These are phyloP conservation scores for Xylaria intraflava DNA, from an alignment of 495 filamentous ascomycete genomes.

Conservation along the genomic window DNA sequence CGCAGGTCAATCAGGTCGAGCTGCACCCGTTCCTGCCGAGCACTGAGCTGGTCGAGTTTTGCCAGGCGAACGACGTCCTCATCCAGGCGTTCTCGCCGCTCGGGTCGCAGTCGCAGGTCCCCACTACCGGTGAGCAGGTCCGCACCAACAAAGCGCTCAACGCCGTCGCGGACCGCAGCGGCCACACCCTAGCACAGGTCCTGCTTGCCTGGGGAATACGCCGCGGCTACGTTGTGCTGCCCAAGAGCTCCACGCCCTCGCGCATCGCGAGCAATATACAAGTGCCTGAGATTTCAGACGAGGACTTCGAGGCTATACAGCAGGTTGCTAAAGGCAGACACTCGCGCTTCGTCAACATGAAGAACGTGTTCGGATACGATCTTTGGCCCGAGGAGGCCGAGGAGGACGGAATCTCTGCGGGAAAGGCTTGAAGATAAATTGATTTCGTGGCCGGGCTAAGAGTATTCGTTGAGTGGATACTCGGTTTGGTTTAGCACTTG, in stretches of 20 bases:
- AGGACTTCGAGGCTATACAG: constrained; percentile 37
- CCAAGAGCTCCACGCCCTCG: constrained; percentile 60
- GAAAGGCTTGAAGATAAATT: background rate
- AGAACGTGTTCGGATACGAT: constrained; percentile 54
- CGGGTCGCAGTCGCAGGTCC: constrained; percentile 54
- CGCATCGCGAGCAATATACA: constrained; percentile 50
- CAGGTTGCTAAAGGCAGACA: constrained; percentile 43
- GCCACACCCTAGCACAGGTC: constrained; percentile 40
- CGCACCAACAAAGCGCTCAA: constrained; percentile 34
- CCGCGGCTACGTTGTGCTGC: constrained; percentile 39
- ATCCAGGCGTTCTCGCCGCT: constrained; percentile 62
- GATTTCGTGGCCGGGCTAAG: too few relatives aligned
- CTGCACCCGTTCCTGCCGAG: constrained; percentile 47
- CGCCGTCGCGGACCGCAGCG: constrained; percentile 34
- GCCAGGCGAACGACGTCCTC: constrained; percentile 54
- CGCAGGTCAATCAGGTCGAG: constrained; percentile 46
- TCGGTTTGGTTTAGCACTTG: too few relatives aligned
- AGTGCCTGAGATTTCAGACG: constrained; percentile 36
- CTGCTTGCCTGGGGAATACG: constrained; percentile 41
- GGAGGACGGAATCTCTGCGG: constrained; percentile 39
- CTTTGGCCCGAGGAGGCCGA: constrained; percentile 42
- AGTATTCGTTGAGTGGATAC: too few relatives aligned
- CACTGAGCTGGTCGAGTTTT: constrained; percentile 48
- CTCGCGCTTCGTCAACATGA: constrained; percentile 74
- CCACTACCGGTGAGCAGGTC: constrained; percentile 40